Evolutionary conservation across 192 early-diverging fungal species (phyloP), one percentile per base, ranked within the genome.

Genomic region (Podila verticillata): DNA sequence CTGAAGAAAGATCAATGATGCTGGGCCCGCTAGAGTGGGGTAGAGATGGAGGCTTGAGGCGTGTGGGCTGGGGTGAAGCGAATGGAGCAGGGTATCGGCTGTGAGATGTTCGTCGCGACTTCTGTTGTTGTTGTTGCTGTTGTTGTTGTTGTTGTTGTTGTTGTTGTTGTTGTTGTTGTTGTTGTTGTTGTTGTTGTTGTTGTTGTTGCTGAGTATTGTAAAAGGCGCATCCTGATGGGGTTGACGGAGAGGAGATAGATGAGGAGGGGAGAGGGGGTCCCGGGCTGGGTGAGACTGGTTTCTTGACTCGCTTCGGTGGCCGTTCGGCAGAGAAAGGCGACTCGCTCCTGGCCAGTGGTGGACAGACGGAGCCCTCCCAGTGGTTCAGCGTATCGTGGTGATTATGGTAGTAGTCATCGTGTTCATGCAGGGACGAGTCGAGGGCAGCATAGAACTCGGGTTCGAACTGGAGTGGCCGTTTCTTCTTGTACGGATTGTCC

Each of bases 391-490:
- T 7, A 44, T 17, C 39, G 13, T 17, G 39, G 39, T 15, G 13
- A 44, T 44, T 10, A 3, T 44, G 39, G 17, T 15, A 44, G 39
- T 44, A 44, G 39, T 44, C 39, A 6, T 17, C 22, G 22, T 26
- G 58, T n/a, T 72, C 69, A 3, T 72, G 31, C 4, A 72, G 54
- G 6, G 77, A 72, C 5, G 75, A 65, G 30, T 80, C 75, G 9
- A 80, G 54, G 6, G 75, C 75, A 13, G 64, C 64, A 29, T 68
- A 9, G 32, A 80, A 80, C 26, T 80, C 75, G 32, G 75, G 75
- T 36, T 80, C 75, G 68, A 80, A 80, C 60, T 72, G 59, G 20
- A 80, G 54, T 1, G 75, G 48, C 7, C 70, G 75, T 32, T 80
- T 80, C 56, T 54, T 54, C 51, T 54, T 54, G 51, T 54, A 54